phyloP scores from a whole-genome alignment of 768 basidiomycete species.

The Naganishia randhawae region DNA sequence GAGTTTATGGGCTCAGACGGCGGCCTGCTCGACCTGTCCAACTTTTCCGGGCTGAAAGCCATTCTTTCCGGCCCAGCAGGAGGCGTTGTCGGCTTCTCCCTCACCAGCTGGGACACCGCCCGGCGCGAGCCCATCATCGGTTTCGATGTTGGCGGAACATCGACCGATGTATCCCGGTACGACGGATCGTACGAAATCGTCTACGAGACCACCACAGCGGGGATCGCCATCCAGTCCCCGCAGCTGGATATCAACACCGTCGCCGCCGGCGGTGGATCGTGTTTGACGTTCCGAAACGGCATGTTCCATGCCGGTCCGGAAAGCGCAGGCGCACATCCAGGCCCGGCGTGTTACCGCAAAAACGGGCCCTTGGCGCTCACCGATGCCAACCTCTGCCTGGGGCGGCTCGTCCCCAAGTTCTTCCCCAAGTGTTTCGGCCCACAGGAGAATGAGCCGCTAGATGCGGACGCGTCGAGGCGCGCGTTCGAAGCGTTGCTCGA shows the following conservation, averaged over 20 bases:
- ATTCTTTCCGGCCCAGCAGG: constrained; percentile 86
- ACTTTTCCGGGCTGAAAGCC: constrained; percentile 89
- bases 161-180: constrained; percentile 90
- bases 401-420: constrained; percentile 78
- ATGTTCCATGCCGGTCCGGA: constrained; percentile 87
- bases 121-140: constrained; percentile 74
- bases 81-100: constrained; percentile 89
- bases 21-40: constrained; percentile 50
- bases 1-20: constrained; percentile 96
- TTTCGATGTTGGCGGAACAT: constrained; percentile 69
- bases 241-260: constrained; percentile 85
- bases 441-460: constrained; percentile 76
- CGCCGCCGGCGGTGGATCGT: constrained; percentile 89
- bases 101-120: constrained; percentile 83
- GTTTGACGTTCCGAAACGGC: constrained; percentile 82
- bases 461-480: constrained; percentile 63
- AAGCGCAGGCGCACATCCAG: constrained; percentile 88
- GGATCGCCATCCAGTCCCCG: constrained; percentile 84
- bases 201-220: constrained; percentile 92
- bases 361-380: constrained; percentile 87
- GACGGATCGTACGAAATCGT: constrained; percentile 87
- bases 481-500: constrained; percentile 66
- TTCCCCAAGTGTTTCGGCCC: constrained; percentile 94
- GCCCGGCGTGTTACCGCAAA: constrained; percentile 72
- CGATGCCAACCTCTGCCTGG: constrained; percentile 85